Percentiles rank a stretch among this genome's conserved stretches.
phyloP scores from a whole-genome alignment of 768 basidiomycete species.

The Sistotremastrum suecicum region DNA sequence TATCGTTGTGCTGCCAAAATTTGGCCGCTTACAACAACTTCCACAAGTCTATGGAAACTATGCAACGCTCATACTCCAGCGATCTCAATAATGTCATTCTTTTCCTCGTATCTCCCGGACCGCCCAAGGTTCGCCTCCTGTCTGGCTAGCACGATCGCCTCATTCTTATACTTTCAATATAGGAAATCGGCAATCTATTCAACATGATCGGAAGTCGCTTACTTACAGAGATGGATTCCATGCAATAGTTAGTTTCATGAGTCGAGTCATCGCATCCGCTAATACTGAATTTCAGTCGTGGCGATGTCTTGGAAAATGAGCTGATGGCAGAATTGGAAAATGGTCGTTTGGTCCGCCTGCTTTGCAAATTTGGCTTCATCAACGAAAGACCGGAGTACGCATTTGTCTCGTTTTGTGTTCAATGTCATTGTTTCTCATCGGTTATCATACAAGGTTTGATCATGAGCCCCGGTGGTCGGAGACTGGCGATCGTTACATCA shows the following conservation, averaged over 20 bases:
- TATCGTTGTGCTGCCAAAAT: slow-evolving; percentile 65
- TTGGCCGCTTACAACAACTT: slow-evolving; percentile 46
- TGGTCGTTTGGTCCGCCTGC: slow-evolving; percentile 72
- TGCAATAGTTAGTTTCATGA: slow-evolving; percentile 44
- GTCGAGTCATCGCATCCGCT: not conserved
- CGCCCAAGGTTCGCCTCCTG: slow-evolving; percentile 37
- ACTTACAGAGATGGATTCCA: slow-evolving; percentile 70
- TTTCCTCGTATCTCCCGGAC: slow-evolving; percentile 54
- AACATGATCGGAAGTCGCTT: slow-evolving; percentile 64
- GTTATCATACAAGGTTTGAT: slow-evolving; percentile 54
- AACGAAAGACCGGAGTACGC: slow-evolving; percentile 97
- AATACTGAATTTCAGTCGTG: slow-evolving; percentile 33
- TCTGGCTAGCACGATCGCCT: not conserved
- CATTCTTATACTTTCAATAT: slow-evolving; percentile 4
- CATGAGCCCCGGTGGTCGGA: slow-evolving; percentile 95
- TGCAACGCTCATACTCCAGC: slow-evolving; percentile 57
- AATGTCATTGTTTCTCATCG: not conserved
- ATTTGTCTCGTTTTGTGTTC: not conserved
- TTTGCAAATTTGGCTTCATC: slow-evolving; percentile 95
- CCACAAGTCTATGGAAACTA: slow-evolving; percentile 57
- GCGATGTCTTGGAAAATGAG: slow-evolving; percentile 72
- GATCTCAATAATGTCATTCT: slow-evolving; percentile 74
- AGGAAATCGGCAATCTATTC: slow-evolving; percentile 70
- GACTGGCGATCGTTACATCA: slow-evolving; percentile 93
- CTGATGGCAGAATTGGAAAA: slow-evolving; percentile 88